Evolutionary conservation across 768 basidiomycete genomes (phyloP), one percentile per base, ranked within the genome.

Genomic region (Russula sp.): DNA sequence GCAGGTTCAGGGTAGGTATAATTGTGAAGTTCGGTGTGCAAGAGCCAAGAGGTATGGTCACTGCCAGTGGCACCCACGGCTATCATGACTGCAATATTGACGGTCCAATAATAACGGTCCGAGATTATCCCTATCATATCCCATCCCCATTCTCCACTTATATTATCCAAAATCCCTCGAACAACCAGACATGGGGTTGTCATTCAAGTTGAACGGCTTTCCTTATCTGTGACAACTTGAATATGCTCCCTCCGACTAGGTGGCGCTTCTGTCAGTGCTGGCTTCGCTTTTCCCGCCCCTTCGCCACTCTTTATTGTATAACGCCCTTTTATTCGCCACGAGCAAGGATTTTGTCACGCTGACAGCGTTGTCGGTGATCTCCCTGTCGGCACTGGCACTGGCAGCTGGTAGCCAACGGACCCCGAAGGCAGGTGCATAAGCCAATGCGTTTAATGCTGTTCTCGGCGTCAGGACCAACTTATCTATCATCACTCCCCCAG

Each of bases 391-490:
- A 27, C 27, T 27, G 27, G 27, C 27, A 27, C 27, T 27, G 27
- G 27, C 27, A 27, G 27, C 27, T 27, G 27, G 2, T 27, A 27
- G 27, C 27, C 40, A 40, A 39, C 37, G 55, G 34, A 58, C 72
- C 10, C 63, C 71, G 18, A 70, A 72, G 65, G 73, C 71, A 5
- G 59, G 64, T 22, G 59, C n/a, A 22, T 53, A 55, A 45, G 59
- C 59, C 7, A 53, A 61, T 45, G 78, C 75, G 3, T 87, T 85
- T 77, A 86, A 87, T 73, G 76, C 76, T 27, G 79, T 72, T 37
- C 83, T 86, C 64, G 82, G 81, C 35, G 80, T 84, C 64, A 71
- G 50, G 4, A 84, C 84, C 42, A 55, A 54, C 6, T 63, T 59
- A 14, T 18, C 61, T 44, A 11, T 27, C 9, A 42, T 57, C 13